These are phyloP conservation scores for Solanum lycopersicoides DNA, from an alignment of 257 asterid genomes.

Conservation along the genomic window DNA sequence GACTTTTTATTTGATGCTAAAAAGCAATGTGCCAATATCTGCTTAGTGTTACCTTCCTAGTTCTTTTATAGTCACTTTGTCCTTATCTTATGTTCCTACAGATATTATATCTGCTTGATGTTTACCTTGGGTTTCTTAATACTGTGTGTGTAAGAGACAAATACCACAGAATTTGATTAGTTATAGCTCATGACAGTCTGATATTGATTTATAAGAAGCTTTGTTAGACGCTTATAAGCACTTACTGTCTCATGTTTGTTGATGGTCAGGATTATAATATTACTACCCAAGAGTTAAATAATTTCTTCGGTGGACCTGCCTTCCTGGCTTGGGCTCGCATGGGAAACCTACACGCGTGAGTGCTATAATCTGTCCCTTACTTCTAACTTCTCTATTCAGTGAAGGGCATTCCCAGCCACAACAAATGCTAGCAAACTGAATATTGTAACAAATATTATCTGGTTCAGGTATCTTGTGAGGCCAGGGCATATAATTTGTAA, in stretches of 20 bases:
- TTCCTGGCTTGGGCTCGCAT: conserved; percentile 99
- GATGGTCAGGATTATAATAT: conserved; percentile 61
- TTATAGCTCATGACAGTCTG: neutral
- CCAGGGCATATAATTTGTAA: neutral
- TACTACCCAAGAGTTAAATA: conserved; percentile 44
- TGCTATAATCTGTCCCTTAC: neutral
- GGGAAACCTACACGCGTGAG: conserved; percentile 93
- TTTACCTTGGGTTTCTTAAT: neutral
- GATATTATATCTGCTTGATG: neutral
- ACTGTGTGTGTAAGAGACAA: neutral
- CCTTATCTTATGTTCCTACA: neutral
- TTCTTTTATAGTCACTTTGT: neutral
- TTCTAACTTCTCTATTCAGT: neutral
- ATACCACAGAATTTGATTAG: neutral
- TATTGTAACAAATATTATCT: neutral
- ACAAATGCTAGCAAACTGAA: neutral
- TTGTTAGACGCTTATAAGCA: neutral
- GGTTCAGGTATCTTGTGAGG: neutral
- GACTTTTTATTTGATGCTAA: neutral
- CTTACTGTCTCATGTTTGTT: neutral
- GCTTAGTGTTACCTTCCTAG: neutral
- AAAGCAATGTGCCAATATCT: neutral
- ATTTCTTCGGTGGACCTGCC: conserved; percentile 98
- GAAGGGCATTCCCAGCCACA: neutral
- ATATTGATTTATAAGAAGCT: neutral